Conservation (phyloP, 441 rosid species). For the Populus hybrid region DNA sequence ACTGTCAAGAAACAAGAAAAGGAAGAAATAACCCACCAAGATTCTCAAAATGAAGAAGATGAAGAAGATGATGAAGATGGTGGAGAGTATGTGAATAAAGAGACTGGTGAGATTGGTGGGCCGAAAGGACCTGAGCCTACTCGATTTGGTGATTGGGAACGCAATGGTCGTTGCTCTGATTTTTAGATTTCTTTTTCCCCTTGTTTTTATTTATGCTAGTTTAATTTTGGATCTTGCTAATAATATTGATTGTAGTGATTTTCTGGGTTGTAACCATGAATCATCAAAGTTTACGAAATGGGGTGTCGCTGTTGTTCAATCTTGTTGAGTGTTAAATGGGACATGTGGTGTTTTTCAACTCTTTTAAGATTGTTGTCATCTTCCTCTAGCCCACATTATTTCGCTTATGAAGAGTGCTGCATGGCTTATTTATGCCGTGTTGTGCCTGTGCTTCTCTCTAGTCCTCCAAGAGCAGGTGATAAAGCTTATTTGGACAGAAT, state of each 20-base stretch:
- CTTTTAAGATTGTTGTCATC: background rate
- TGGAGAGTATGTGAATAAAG: constrained; percentile 33
- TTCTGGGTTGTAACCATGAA: background rate
- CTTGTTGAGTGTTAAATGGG: background rate
- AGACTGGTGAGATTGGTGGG: constrained; percentile 82
- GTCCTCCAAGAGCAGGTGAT: background rate
- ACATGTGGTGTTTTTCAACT: background rate
- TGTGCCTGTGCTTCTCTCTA: background rate
- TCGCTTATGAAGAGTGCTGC: background rate
- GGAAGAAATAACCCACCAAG: constrained; percentile 13
- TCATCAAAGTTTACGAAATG: background rate
- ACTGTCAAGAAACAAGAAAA: constrained; percentile 7
- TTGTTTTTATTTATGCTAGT: background rate
- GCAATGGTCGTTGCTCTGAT: constrained; percentile 83
- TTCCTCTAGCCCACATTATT: background rate
- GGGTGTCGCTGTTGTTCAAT: background rate
- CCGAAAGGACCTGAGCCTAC: constrained; percentile 90
- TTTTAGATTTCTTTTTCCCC: constrained; percentile 32
- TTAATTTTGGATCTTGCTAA: background rate
- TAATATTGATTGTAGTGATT: background rate
- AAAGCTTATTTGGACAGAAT: background rate
- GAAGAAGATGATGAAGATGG: constrained; percentile 28
- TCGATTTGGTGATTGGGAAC: constrained; percentile 95
- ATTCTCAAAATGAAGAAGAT: constrained; percentile 3
- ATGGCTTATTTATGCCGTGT: background rate